Base-by-base conservation (phyloP, 106 monocot species). In the Dendrobium huoshanense region DNA sequence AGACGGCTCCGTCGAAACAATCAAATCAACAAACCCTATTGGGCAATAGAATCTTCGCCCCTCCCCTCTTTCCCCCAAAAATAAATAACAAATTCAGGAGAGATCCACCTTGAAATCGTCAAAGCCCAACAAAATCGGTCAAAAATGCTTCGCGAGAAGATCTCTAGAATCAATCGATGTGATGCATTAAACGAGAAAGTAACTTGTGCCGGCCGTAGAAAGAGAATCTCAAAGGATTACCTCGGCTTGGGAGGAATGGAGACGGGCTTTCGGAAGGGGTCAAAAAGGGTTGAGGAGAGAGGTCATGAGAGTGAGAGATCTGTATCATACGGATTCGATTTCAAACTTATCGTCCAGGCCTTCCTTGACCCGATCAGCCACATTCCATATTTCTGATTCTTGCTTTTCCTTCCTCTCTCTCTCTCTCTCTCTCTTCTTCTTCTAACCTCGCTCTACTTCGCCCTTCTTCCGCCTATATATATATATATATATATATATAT, bases 1-100 rank as follows among this genome's bases (percentile, higher is more conserved):
- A 33, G 58, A 59, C 78, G 31, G 33, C 13, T 78, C 78, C 78
- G 78, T 78, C 78, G 78, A 55, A 22, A 2, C 55, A 41, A 43
- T 55, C 58, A 33, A 70, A 29, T 33, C 8, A 31, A 25, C 22
- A 43, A 74, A 20, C 74, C 74, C 74, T 43, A 42, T n/a, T 9
- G 16, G 74, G 43, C 11, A 43, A 42, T 74, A 44, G 42, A 74
- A 43, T 18, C 48, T 4, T 25, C 76, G 27, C n/a, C 37, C 5
- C 31, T 9, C 70, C 43, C 74, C 7, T 75, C 44, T 22, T 75
- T 77, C 11, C 37, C 37, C 54, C 56, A 4, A 1, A 7, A 31
- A 18, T 8, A 10, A 6, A 7, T 4, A 37, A 17, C 17, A 31
- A 37, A 17, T 55, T 24, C 17, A 10, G 16, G 4, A 33, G 29